Evolutionary conservation across 495 filamentous ascomycete species (phyloP).

Genomic region (Talaromyces trachyspermus): DNA sequence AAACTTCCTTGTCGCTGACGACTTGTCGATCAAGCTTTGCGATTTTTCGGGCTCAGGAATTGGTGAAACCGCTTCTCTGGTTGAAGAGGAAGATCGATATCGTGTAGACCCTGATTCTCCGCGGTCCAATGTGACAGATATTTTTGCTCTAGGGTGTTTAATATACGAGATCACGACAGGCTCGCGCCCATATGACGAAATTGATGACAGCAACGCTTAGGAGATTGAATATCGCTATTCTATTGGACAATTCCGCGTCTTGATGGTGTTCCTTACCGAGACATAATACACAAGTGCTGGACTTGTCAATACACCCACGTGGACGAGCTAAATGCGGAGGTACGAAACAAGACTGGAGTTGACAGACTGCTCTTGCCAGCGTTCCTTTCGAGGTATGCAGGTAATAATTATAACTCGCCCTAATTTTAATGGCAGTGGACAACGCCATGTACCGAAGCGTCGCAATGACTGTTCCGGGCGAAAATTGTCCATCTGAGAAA

Average conservation of each 20-base stretch:
- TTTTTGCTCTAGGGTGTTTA: slow-evolving; percentile 19
- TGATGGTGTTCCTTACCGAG: slow-evolving; percentile 7
- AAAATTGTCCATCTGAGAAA: no score
- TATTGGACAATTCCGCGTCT: slow-evolving; percentile 9
- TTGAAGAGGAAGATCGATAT: slow-evolving; percentile 13
- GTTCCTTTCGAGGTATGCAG: no score
- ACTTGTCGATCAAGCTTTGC: slow-evolving; percentile 23
- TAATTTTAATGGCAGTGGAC: no score
- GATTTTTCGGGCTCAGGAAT: slow-evolving; percentile 19
- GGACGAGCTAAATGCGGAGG: background rate
- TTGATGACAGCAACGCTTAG: slow-evolving; percentile 8
- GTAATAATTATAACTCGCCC: no score
- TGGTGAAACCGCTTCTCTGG: slow-evolving; percentile 3
- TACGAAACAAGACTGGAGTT: background rate
- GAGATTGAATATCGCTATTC: slow-evolving; percentile 9
- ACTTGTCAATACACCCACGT: background rate
- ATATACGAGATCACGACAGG: slow-evolving; percentile 15
- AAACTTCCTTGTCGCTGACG: slow-evolving; percentile 24
- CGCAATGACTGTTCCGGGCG: no score
- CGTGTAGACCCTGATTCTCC: slow-evolving; percentile 4
- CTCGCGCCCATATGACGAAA: slow-evolving; percentile 10
- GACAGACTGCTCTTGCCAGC: background rate
- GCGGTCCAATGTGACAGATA: slow-evolving; percentile 10
- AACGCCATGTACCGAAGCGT: no score
- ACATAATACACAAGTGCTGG: slow-evolving; percentile 19